Base-by-base conservation (phyloP, 2,329 filamentous ascomycete species). In the Tolypocladium ovalisporum region DNA sequence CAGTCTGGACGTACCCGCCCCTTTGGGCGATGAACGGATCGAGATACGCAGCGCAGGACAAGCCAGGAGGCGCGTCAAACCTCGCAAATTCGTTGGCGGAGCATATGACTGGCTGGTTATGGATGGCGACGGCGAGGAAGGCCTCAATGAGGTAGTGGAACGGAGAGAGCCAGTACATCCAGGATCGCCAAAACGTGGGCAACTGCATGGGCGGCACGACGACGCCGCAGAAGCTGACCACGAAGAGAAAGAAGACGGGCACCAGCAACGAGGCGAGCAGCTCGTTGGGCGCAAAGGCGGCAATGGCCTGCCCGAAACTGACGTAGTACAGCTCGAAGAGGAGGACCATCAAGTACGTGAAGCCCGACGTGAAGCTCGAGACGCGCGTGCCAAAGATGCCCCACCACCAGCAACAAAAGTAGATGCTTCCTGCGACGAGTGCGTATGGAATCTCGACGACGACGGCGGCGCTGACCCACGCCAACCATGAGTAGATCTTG, bases 401-500 rank as follows among this genome's bases (percentile, higher is more conserved):
- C 71, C 73, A 78, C 72, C 74, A 87, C 85, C 84, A 88, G 63
- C 81, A 82, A 60, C 65, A 66, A 44, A 67, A 72, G 61, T 72
- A 72, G 1, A 72, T 56, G 0, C 79, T 82, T 0, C 84, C 87
- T 0, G 84, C 82, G 4, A 89, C 67, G 15, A 90, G 72, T 0
- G 81, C 79, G 62, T 89, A 90, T 0, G 88, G 88, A 0, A 91
- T 76, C 68, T 92, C 88, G 19, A 81, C 84, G 1, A 89, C 62
- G 6, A 90, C 79, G 1, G 81, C 79, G 0, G 81, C 85, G 2
- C 83, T 84, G 0, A 82, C 80, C 71, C 88, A 89, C 0, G 87
- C 86, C 17, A 81, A 71, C 88, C 88, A 91, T 1, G 82, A 85
- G 71, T 93, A 94, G 32, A 90, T 90, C 68, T 90, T 90, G 19